Evolutionary conservation across 257 asterid genomes (phyloP), one percentile per base, ranked within the genome.

Genomic region (Fraxinus americana): DNA sequence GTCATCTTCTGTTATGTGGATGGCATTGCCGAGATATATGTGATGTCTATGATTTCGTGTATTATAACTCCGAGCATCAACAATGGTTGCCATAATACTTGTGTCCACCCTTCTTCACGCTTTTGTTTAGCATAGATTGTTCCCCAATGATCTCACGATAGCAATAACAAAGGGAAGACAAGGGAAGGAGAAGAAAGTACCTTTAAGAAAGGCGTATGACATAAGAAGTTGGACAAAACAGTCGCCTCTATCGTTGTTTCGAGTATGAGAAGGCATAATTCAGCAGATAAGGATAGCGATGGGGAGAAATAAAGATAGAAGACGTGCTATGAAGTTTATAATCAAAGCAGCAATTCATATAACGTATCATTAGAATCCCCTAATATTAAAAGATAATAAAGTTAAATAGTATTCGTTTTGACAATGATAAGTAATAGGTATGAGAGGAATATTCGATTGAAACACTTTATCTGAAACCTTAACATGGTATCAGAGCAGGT

Each of bases 111-210:
- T 95, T 30, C 92, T 95, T 43, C 99, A 48, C 57, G 57, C 45
- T 8, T 86, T 94, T 35, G 67, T 87, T 13, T 92, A 97, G 97
- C 77, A 63, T 23, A 91, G 96, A 0, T 45, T 95, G 78, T 93
- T 95, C 88, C 99, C 98, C 3, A 95, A 95, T 19, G 99, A 95
- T 79, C 90, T 92, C 1, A 97, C 99, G 77, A 94, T 94, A 65
- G 98, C 98, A 86, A 93, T 92, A 30, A 88, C 97, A 3, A 88
- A 90, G 92, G 84, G 79, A 52, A 79, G 86, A 35, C 82, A 67
- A 1, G 82, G 75, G 30, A 83, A 87, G 81, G 91, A 87, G 78
- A 94, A 86, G 87, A 94, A 85, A 29, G 32, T 29, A 54, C 90
- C 91, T 0, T 13, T 75, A 41, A 94, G 85, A 66, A 88, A 91